Base-by-base conservation (phyloP, 2,329 filamentous ascomycete species). In the Colletotrichum viniferum region DNA sequence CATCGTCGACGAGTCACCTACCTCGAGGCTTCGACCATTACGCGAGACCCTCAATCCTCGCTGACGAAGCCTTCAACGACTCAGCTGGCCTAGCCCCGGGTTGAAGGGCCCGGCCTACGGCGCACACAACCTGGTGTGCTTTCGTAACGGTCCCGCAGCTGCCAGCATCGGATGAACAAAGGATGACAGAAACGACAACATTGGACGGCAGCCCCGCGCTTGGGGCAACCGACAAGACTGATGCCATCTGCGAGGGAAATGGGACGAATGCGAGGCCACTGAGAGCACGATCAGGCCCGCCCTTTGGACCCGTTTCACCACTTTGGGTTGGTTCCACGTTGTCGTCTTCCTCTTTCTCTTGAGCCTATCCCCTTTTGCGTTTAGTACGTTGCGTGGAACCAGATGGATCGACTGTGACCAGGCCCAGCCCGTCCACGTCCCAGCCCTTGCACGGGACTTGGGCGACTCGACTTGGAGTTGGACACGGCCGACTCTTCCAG, bases 351-450 rank as follows among this genome's bases (percentile, higher is more conserved):
- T 65, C 24, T 43, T 18, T 24, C 52, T 56, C 58, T 71, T 28
- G 24, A 34, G 36, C 21, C 65, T 62, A 71, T 76, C 21, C 74
- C 65, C 56, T 43, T 65, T 76, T 74, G 12, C 60, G 71, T 30
- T 69, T 74, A 66, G 74, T 60, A 24, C 30, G 32, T 70, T 74
- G 75, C 71, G 71, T 75, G 74, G 74, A 66, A n/a, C 65, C 52
- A 32, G 65, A 74, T 62, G 64, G 74, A 74, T 74, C 58, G 56
- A 60, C 73, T 66, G 26, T 21, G 28, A 62, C 64, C 48, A 58
- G 52, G 69, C 38, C 73, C 74, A 74, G 64, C 65, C 63, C 65
- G 18, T 58, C 36, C 56, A 70, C 43, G n/a, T 52, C n/a, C n/a
- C 43, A 52, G 43, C 43, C 43, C 43, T 52, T 52, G 60, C 48